These are phyloP conservation scores for Fusarium graminum DNA, from an alignment of 2,329 filamentous ascomycete genomes.

Conservation along the genomic window DNA sequence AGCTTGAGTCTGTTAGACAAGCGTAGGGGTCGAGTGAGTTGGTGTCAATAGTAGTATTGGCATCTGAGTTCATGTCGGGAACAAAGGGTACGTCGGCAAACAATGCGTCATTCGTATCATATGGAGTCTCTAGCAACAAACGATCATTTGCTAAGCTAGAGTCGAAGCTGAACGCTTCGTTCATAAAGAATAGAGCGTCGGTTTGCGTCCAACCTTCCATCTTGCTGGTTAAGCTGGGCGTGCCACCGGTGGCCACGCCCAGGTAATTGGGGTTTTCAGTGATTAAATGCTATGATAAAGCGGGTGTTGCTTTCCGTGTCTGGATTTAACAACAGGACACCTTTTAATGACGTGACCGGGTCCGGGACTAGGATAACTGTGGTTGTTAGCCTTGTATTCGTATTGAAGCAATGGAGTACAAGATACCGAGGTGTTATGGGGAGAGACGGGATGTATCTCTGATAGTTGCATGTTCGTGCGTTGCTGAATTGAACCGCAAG, in stretches of 20 bases:
- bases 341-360: slow-evolving; percentile 29
- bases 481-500: slow-evolving; percentile 1
- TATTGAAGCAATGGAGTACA: too few relatives aligned
- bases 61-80: too few relatives aligned
- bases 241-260: not conserved
- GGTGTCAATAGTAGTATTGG: too few relatives aligned
- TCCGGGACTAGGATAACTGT: slow-evolving; percentile 9
- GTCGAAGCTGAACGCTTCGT: not conserved
- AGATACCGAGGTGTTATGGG: not conserved
- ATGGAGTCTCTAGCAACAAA: not conserved
- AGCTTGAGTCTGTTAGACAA: not conserved
- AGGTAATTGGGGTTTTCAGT: not conserved
- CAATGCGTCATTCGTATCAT: slow-evolving; percentile 24
- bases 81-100: slow-evolving; percentile 17
- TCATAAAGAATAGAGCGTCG: not conserved
- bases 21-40: not conserved
- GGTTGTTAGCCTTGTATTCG: not conserved
- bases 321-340: slow-evolving; percentile 9
- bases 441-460: not conserved
- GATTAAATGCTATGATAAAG: not conserved
- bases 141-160: not conserved
- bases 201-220: not conserved
- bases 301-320: slow-evolving; percentile 1
- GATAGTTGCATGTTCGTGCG: not conserved
- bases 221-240: not conserved